phyloP scores from a whole-genome alignment of 2,329 filamentous ascomycete genomes.

The Coleophoma crateriformis region DNA sequence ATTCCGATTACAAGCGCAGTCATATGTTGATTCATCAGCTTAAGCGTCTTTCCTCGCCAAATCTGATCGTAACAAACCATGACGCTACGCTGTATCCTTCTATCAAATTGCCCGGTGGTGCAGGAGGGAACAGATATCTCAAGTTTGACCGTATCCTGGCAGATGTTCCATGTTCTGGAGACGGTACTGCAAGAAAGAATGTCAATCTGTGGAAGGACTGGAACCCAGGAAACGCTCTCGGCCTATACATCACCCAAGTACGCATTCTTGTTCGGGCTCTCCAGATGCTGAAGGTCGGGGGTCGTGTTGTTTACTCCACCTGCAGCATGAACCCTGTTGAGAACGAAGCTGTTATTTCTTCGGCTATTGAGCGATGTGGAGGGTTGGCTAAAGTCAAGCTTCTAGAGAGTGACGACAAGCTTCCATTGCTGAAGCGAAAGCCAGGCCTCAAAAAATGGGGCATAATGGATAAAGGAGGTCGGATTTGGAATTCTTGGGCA shows the following conservation, averaged over 20 bases:
- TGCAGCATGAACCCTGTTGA: slow-evolving; percentile 99
- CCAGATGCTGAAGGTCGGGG: slow-evolving; percentile 93
- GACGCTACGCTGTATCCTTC: slow-evolving; percentile 94
- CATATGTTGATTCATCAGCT: slow-evolving; percentile 98
- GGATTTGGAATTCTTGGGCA: slow-evolving; percentile 75
- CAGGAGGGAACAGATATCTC: slow-evolving; percentile 63
- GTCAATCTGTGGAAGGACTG: slow-evolving; percentile 92
- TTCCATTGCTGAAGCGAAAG: slow-evolving; percentile 71
- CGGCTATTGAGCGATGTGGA: slow-evolving; percentile 85
- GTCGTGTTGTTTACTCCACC: slow-evolving; percentile 93
- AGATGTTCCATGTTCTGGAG: slow-evolving; percentile 94
- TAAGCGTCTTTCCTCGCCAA: slow-evolving; percentile 93
- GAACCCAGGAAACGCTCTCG: slow-evolving; percentile 81
- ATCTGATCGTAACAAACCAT: slow-evolving; percentile 95
- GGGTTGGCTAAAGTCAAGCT: slow-evolving; percentile 77
- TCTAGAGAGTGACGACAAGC: slow-evolving; percentile 72
- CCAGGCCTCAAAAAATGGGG: slow-evolving; percentile 79
- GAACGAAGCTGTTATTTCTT: slow-evolving; percentile 87
- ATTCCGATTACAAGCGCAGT: slow-evolving; percentile 91
- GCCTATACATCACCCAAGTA: slow-evolving; percentile 80
- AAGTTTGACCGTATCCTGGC: slow-evolving; percentile 97
- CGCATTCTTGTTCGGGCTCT: slow-evolving; percentile 87
- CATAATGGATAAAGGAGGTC: slow-evolving; percentile 81
- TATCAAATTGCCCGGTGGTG: slow-evolving; percentile 67
- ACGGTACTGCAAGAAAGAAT: slow-evolving; percentile 93